Conservation (phyloP, 208 protist species). For the Leishmania amazonensis region DNA sequence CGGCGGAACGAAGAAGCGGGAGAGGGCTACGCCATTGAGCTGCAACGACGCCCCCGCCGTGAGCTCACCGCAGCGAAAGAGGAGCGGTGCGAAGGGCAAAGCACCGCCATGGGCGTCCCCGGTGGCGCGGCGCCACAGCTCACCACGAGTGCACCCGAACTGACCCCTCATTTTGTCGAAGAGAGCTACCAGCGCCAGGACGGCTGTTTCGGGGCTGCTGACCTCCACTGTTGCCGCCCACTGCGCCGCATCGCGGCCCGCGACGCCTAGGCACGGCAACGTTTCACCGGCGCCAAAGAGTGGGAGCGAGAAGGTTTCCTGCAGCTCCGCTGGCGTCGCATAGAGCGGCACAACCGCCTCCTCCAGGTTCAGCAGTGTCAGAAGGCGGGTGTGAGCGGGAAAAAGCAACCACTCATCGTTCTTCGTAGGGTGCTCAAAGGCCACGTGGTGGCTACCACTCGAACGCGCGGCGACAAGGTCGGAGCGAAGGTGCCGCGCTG, state of each 20-base stretch:
- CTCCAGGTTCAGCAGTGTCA: slow-evolving; percentile 61
- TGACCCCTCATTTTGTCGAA: slow-evolving; percentile 47
- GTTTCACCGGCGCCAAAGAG: slow-evolving; percentile 54
- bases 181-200: slow-evolving; percentile 44
- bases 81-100: slow-evolving; percentile 5
- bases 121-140: slow-evolving; percentile 26
- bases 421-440: slow-evolving; percentile 61
- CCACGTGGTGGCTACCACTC: slow-evolving; percentile 41
- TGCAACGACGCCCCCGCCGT: slow-evolving; percentile 14
- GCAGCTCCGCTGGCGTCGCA: slow-evolving; percentile 35
- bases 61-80: slow-evolving; percentile 27
- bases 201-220: slow-evolving; percentile 37
- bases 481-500: slow-evolving; percentile 36
- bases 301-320: slow-evolving; percentile 40
- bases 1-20: slow-evolving; percentile 38
- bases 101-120: background rate
- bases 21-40: slow-evolving; percentile 31
- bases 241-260: slow-evolving; percentile 38
- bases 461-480: slow-evolving; percentile 50
- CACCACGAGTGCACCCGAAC: slow-evolving; percentile 39
- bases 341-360: slow-evolving; percentile 66
- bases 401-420: slow-evolving; percentile 57
- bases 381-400: slow-evolving; percentile 47
- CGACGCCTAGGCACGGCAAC: slow-evolving; percentile 45
- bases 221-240: slow-evolving; percentile 65